Evolutionary conservation across 148 eudicot genomes (phyloP).

Genomic region (Beta vulgaris): DNA sequence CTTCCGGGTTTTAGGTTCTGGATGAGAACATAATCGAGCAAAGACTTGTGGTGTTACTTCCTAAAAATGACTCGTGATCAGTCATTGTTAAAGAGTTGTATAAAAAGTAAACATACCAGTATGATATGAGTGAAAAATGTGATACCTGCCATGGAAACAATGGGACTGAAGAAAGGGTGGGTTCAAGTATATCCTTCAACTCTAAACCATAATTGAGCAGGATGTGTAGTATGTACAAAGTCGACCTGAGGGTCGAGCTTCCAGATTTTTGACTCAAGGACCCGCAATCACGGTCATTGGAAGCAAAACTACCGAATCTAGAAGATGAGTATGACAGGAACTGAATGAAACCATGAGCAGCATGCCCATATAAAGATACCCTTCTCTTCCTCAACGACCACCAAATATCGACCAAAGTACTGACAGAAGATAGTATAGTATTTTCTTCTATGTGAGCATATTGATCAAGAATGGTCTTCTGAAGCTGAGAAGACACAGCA

Average conservation of each 20-base stretch:
- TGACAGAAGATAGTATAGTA: slow-evolving; percentile 36
- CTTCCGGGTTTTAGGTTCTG: slow-evolving; percentile 71
- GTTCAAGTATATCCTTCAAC: slow-evolving; percentile 78
- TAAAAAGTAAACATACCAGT: slow-evolving; percentile 8
- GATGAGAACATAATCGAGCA: slow-evolving; percentile 94
- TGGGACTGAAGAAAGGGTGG: slow-evolving; percentile 74
- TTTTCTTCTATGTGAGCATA: slow-evolving; percentile 43
- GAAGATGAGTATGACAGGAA: slow-evolving; percentile 74
- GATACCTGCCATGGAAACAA: slow-evolving; percentile 97
- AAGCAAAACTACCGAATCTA: slow-evolving; percentile 38
- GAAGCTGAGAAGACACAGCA: slow-evolving; percentile 65
- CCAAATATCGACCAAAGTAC: slow-evolving; percentile 69
- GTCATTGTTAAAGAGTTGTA: slow-evolving; percentile 12
- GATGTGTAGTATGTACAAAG: slow-evolving; percentile 76
- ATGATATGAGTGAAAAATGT: slow-evolving; percentile 2
- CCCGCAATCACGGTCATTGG: slow-evolving; percentile 37
- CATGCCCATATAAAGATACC: slow-evolving; percentile 90
- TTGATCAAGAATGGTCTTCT: slow-evolving; percentile 40
- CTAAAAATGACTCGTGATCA: slow-evolving; percentile 50
- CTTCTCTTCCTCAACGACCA: slow-evolving; percentile 87
- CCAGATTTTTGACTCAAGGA: slow-evolving; percentile 44
- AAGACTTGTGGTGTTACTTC: slow-evolving; percentile 88
- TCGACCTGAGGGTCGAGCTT: slow-evolving; percentile 74
- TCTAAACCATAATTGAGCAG: slow-evolving; percentile 90
- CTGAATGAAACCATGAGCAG: slow-evolving; percentile 76